A percentile compares a stretch with the other conserved stretches of the same genome.
phyloP scores from a whole-genome alignment of 129 eudicot genomes.

The Calendula officinalis region DNA sequence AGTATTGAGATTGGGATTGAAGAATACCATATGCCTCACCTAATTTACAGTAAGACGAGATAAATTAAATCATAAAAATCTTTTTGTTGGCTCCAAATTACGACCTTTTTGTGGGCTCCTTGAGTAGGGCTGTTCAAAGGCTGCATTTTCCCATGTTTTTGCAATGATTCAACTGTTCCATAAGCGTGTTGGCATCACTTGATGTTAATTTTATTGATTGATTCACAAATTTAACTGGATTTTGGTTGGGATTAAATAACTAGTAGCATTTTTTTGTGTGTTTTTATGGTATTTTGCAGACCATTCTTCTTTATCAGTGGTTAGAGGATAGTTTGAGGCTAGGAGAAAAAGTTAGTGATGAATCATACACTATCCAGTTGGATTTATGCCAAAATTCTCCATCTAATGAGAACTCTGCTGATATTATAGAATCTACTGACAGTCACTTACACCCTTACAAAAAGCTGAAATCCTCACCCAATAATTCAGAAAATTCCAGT shows the following conservation, averaged over 20 bases:
- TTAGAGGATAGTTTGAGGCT: conserved; percentile 69
- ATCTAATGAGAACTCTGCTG: conserved; percentile 21
- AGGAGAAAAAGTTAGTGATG: conserved; percentile 65
- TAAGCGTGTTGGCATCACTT: neutral
- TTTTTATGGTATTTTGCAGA: conserved; percentile 41
- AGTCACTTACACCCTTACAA: conserved; percentile 28
- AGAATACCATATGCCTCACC: no score
- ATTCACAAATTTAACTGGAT: neutral
- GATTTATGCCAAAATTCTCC: conserved; percentile 24
- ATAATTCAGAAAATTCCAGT: conserved; percentile 31
- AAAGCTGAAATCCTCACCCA: conserved; percentile 46
- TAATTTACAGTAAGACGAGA: no score
- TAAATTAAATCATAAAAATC: no score
- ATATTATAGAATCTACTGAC: conserved; percentile 27
- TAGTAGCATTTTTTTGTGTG: no score
- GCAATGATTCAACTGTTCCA: neutral
- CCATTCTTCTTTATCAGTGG: conserved; percentile 75
- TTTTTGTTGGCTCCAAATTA: neutral
- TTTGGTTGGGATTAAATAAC: neutral
- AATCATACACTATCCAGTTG: conserved; percentile 41
- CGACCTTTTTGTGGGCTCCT: neutral
- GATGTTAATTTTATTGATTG: neutral
- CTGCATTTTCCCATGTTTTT: neutral
- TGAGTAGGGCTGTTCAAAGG: neutral
- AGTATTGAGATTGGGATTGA: no score